Percentiles rank a stretch among this genome's conserved stretches.
Evolutionary conservation across 1,284 basidiomycete genomes (phyloP).

Genomic region (Laetiporus sulphureus): DNA sequence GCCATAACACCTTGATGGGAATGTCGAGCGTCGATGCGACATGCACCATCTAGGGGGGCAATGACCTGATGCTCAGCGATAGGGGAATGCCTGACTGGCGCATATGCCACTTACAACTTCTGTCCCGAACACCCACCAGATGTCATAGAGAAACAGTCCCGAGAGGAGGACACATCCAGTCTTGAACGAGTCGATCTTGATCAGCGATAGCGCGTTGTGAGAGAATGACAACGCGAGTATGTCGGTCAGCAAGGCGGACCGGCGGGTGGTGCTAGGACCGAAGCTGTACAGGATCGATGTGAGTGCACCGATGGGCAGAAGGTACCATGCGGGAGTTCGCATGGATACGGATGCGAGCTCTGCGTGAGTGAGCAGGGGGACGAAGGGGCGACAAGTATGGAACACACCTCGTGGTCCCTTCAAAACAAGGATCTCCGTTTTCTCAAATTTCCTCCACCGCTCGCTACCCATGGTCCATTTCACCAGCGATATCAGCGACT

Average conservation of each 20-base stretch:
- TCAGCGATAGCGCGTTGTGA: slow-evolving; percentile 73
- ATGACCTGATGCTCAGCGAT: neutral
- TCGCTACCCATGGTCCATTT: slow-evolving; percentile 39
- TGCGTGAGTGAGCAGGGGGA: slow-evolving; percentile 30
- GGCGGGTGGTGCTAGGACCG: slow-evolving; percentile 35
- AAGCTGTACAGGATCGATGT: slow-evolving; percentile 68
- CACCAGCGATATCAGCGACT: slow-evolving; percentile 46
- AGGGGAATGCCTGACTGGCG: neutral
- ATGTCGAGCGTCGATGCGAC: slow-evolving; percentile 90
- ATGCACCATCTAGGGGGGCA: slow-evolving; percentile 67
- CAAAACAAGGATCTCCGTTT: slow-evolving; percentile 35
- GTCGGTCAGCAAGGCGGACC: slow-evolving; percentile 74
- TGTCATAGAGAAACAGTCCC: slow-evolving; percentile 84
- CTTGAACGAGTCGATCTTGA: slow-evolving; percentile 87
- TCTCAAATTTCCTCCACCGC: slow-evolving; percentile 49
- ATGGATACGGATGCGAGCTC: slow-evolving; percentile 43
- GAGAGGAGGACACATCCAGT: slow-evolving; percentile 82
- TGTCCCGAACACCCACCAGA: slow-evolving; percentile 85
- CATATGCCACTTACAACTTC: slow-evolving; percentile 58
- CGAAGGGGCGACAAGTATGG: neutral
- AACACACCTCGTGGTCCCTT: slow-evolving; percentile 40
- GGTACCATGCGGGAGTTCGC: slow-evolving; percentile 56
- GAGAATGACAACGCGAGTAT: slow-evolving; percentile 82
- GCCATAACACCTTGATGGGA: slow-evolving; percentile 91
- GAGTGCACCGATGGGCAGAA: slow-evolving; percentile 59